Conservation (phyloP, 1,284 basidiomycete genomes). For the Mycena sp. region DNA sequence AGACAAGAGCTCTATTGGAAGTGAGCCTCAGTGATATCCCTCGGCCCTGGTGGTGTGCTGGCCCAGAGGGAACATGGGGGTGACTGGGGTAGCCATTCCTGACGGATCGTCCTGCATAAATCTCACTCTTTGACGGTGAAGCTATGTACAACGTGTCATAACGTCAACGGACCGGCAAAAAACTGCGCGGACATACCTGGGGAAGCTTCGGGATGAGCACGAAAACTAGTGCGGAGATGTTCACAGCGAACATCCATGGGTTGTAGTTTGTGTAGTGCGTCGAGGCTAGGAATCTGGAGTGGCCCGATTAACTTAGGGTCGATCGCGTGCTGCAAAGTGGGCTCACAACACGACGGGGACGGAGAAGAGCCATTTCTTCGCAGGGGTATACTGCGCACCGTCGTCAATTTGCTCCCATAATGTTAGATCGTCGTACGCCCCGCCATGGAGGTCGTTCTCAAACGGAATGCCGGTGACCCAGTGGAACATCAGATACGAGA, state of each 20-base stretch:
- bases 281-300: slow-evolving; percentile 88
- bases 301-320: slow-evolving; percentile 14
- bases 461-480: slow-evolving; percentile 98
- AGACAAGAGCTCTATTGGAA: slow-evolving; percentile 40
- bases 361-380: slow-evolving; percentile 97
- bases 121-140: slow-evolving; percentile 82
- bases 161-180: slow-evolving; percentile 2
- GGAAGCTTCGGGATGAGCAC: slow-evolving; percentile 97
- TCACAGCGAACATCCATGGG: slow-evolving; percentile 92
- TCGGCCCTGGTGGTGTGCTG: slow-evolving; percentile 40
- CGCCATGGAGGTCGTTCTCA: slow-evolving; percentile 86
- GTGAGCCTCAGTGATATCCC: slow-evolving; percentile 49
- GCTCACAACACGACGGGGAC: slow-evolving; percentile 92
- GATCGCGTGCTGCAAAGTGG: slow-evolving; percentile 8
- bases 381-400: slow-evolving; percentile 97
- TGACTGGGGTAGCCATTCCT: slow-evolving; percentile 71
- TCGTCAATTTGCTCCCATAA: slow-evolving; percentile 99
- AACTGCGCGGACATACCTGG: slow-evolving; percentile 59
- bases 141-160: slow-evolving; percentile 51
- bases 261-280: slow-evolving; percentile 99
- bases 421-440: slow-evolving; percentile 97
- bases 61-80: slow-evolving; percentile 54
- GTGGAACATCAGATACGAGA: slow-evolving; percentile 99
- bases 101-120: slow-evolving; percentile 72
- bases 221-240: slow-evolving; percentile 85